Evolutionary conservation across 192 early-diverging fungal species (phyloP).

Genomic region (Coemansia sp.): DNA sequence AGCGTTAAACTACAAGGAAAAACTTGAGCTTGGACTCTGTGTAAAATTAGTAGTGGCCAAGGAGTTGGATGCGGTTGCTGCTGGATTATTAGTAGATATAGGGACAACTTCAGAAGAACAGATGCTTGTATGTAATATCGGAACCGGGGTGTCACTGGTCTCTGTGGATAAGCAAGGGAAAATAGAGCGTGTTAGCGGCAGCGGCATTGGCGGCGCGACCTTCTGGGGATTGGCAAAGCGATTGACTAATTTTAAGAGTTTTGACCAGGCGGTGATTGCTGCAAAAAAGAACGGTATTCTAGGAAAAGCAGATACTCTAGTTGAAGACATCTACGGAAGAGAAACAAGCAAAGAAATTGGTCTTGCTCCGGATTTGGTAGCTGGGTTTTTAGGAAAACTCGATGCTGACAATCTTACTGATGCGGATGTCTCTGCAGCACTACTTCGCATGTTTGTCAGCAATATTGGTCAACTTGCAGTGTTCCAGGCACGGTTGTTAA

Average conservation of each 20-base stretch:
- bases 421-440: slow-evolving; percentile 33
- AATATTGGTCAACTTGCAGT: slow-evolving; percentile 49
- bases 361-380: slow-evolving; percentile 47
- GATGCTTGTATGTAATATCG: slow-evolving; percentile 42
- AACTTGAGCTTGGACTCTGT: slow-evolving; percentile 20
- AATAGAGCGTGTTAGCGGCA: slow-evolving; percentile 45
- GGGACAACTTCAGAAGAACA: slow-evolving; percentile 6
- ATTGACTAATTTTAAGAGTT: slow-evolving; percentile 33
- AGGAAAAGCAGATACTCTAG: slow-evolving; percentile 37
- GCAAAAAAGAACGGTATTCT: slow-evolving; percentile 15
- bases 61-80: slow-evolving; percentile 32
- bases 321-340: slow-evolving; percentile 48
- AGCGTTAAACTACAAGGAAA: slow-evolving; percentile 15
- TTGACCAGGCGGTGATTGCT: slow-evolving; percentile 23
- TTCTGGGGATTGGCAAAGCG: slow-evolving; percentile 46
- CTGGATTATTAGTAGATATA: slow-evolving; percentile 14
- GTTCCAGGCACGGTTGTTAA: slow-evolving; percentile 39
- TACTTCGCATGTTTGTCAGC: slow-evolving; percentile 45
- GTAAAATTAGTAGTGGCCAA: slow-evolving; percentile 21
- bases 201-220: slow-evolving; percentile 47
- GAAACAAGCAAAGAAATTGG: slow-evolving; percentile 46
- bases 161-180: slow-evolving; percentile 9
- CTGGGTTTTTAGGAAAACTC: slow-evolving; percentile 49
- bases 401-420: slow-evolving; percentile 15
- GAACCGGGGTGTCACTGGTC: slow-evolving; percentile 48